Conservation (phyloP, 768 basidiomycete genomes). For the Gloeophyllum trabeum region DNA sequence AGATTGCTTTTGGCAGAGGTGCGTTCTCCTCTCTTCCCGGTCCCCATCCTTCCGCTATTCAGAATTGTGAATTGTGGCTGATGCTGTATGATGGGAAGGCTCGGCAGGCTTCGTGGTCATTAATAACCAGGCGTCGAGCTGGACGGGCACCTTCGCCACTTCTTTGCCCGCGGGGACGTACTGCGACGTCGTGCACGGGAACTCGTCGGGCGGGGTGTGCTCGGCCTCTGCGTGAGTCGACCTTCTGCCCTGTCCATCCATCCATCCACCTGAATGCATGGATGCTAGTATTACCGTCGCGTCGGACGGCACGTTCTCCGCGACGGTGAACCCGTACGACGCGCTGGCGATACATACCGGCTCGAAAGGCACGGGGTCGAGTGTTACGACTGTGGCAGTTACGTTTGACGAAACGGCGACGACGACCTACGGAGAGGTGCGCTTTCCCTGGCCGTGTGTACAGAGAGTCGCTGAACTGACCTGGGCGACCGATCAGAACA, state of each 20-base stretch:
- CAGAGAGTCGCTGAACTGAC: not conserved
- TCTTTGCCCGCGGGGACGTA: constrained; percentile 46
- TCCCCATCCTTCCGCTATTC: not conserved
- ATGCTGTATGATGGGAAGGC: no score
- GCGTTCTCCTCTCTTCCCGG: constrained; percentile 4
- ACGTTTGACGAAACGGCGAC: constrained; percentile 22
- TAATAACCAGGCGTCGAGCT: constrained; percentile 47
- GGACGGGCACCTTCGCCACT: constrained; percentile 47
- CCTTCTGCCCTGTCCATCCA: constrained; percentile 3
- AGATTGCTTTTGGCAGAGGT: constrained; percentile 62
- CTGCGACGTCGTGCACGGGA: constrained; percentile 54
- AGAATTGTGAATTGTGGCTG: no score
- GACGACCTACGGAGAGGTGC: constrained; percentile 46
- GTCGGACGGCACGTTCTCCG: constrained; percentile 9
- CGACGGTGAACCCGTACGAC: constrained; percentile 12
- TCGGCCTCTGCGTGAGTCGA: constrained; percentile 34
- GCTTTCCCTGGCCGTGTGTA: constrained; percentile 1
- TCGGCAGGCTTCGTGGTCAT: constrained; percentile 52
- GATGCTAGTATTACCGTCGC: constrained; percentile 21
- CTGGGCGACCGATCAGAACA: constrained; percentile 28
- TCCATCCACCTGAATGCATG: constrained; percentile 40
- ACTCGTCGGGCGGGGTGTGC: constrained; percentile 28
- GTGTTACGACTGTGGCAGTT: not conserved
- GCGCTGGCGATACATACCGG: constrained; percentile 16
- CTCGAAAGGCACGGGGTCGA: constrained; percentile 1